Evolutionary conservation across 129 eudicot genomes (phyloP).

Genomic region (Saposhnikovia divaricata): DNA sequence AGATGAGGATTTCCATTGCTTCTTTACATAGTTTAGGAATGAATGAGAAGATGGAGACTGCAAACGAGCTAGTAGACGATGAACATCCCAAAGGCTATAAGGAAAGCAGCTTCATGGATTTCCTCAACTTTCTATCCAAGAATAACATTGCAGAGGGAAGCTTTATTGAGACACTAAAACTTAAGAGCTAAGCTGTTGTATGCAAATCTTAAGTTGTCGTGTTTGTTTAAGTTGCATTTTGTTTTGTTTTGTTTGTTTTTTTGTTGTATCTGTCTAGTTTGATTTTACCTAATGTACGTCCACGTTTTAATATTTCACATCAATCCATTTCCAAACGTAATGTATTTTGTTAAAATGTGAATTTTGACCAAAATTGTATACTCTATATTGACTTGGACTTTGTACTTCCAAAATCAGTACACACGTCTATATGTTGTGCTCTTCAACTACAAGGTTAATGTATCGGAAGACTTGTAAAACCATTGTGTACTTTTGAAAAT

Average conservation of each 20-base stretch:
- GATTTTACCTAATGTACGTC: not conserved
- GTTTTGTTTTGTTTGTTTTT: too few species aligned
- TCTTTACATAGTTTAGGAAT: conserved; percentile 56
- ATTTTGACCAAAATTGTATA: not conserved
- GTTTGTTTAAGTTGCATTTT: too few species aligned
- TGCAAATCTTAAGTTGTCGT: not conserved
- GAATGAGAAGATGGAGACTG: conserved; percentile 48
- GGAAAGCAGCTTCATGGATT: conserved; percentile 54
- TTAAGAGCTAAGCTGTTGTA: not conserved
- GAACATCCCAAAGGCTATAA: conserved; percentile 32
- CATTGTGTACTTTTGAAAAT: too few species aligned
- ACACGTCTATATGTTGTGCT: not conserved
- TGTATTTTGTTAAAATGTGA: not conserved
- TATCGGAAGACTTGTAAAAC: too few species aligned
- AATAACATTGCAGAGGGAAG: conserved; percentile 36
- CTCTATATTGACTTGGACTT: not conserved
- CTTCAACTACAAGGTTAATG: too few species aligned
- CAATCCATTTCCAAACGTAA: not conserved
- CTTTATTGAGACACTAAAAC: conserved; percentile 18
- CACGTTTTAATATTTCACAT: not conserved
- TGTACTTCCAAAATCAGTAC: not conserved
- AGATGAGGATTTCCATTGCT: conserved; percentile 49
- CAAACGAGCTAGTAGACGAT: conserved; percentile 41
- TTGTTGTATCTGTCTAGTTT: too few species aligned
- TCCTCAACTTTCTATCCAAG: conserved; percentile 39